Conservation (phyloP, 2,329 filamentous ascomycete species). For the Fusarium decemcellulare region DNA sequence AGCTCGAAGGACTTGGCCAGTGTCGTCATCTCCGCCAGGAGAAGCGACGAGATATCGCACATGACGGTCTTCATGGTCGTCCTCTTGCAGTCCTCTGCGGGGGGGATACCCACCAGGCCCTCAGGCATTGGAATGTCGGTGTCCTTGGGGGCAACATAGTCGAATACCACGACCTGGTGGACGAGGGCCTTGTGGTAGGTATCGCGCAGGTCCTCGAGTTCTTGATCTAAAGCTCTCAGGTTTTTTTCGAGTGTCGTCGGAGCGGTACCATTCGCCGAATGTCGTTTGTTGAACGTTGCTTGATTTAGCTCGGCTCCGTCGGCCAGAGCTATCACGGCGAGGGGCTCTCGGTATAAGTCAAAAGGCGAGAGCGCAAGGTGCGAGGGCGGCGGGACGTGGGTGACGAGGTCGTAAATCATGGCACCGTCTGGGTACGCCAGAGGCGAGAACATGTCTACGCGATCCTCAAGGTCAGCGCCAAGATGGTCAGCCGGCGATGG, state of each 20-base stretch:
- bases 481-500: constrained; percentile 12
- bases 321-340: constrained; percentile 86
- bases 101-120: constrained; percentile 80
- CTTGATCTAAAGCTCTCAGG: constrained; percentile 72
- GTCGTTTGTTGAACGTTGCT: constrained; percentile 66
- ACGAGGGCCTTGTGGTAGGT: constrained; percentile 82
- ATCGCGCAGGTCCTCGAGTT: constrained; percentile 79
- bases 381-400: constrained; percentile 82
- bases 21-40: constrained; percentile 82
- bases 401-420: constrained; percentile 90
- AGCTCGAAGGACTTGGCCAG: constrained; percentile 79
- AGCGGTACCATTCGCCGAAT: constrained; percentile 65
- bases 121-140: constrained; percentile 71
- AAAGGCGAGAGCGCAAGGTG: constrained; percentile 88
- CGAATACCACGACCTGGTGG: constrained; percentile 85
- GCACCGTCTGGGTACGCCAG: constrained; percentile 88
- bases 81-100: constrained; percentile 75
- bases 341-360: constrained; percentile 88
- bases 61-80: constrained; percentile 88
- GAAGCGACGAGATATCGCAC: constrained; percentile 81
- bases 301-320: constrained; percentile 81
- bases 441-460: constrained; percentile 91
- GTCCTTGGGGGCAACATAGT: constrained; percentile 69
- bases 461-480: constrained; percentile 34
- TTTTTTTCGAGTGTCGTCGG: constrained; percentile 69